Evolutionary conservation across 257 asterid species (phyloP), one percentile per base, ranked within the genome.

Genomic region (Rauvolfia tetraphylla): DNA sequence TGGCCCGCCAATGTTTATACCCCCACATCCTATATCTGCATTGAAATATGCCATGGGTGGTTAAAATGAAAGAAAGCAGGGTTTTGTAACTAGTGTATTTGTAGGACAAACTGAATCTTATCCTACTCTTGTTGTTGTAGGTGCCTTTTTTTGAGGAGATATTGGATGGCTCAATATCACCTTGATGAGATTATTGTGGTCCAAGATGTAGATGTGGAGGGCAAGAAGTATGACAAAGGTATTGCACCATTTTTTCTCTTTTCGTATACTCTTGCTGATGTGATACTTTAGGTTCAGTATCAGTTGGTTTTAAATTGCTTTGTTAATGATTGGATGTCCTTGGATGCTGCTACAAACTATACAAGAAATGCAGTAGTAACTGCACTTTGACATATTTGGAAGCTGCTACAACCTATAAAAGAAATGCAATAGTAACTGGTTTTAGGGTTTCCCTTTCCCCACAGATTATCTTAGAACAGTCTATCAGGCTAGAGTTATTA

Each of bases 201-300:
- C 71, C 56, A 77, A 9, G 70, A 79, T 48, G 73, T 79, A 72
- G 95, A 90, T 76, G 82, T 74, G 33, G 90, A 85, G 73, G 94
- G 86, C 0, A 90, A 87, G 23, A 81, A 78, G 73, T 92, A 87
- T 72, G 95, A 92, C 74, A 92, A 90, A 85, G 93, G 97, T 92
- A 84, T 11, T 38, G 69, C 5, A 36, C n/a, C n/a, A n/a, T n/a
- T n/a, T n/a, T n/a, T 31, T 20, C 14, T 46, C 61, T 41, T 10
- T 4, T 1, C 13, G 4, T 23, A 42, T 42, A 36, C n/a, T 7
- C 41, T 49, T 68, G 7, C 11, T 54, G 65, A 11, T 44, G 12
- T 22, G 7, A 7, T n/a, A 20, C 36, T 18, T 63, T 33, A 12
- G 7, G 6, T 22, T 29, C 25, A 31, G 18, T 23, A 39, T 62